These are phyloP conservation scores for Dimocarpus longan DNA, from an alignment of 345 rosid genomes.

Conservation along the genomic window DNA sequence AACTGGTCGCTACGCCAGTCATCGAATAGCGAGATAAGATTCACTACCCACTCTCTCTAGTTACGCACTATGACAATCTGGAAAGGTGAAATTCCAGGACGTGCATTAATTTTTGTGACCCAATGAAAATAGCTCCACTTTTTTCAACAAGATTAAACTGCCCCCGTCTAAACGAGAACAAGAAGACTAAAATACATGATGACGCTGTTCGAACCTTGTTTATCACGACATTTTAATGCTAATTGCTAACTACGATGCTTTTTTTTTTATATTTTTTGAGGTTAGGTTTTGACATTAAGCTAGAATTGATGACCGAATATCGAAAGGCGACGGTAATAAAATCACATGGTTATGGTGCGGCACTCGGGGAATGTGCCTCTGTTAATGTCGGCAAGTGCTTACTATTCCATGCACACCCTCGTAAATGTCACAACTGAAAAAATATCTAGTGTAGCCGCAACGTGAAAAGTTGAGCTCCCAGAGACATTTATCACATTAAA, in stretches of 20 bases:
- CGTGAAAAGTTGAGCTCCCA: neutral
- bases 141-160: neutral
- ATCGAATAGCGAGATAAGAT: neutral
- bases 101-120: conserved; percentile 10
- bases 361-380: neutral
- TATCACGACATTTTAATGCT: too few species aligned
- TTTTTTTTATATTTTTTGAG: too few species aligned
- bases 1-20: conserved; percentile 20
- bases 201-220: too few species aligned
- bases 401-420: neutral
- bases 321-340: neutral
- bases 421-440: neutral
- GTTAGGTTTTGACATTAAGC: neutral
- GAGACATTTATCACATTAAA: too few species aligned
- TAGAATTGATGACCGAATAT: neutral
- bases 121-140: neutral
- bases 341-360: neutral
- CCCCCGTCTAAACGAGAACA: neutral
- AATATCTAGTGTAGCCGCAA: neutral
- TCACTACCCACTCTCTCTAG: neutral
- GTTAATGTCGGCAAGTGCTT: neutral
- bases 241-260: too few species aligned
- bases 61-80: neutral
- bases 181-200: too few species aligned
- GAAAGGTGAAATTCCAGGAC: too few species aligned